Percentiles rank a stretch among this genome's conserved stretches.
These are phyloP conservation scores for Eucommia ulmoides DNA, from an alignment of 257 asterid species.

Conservation along the genomic window DNA sequence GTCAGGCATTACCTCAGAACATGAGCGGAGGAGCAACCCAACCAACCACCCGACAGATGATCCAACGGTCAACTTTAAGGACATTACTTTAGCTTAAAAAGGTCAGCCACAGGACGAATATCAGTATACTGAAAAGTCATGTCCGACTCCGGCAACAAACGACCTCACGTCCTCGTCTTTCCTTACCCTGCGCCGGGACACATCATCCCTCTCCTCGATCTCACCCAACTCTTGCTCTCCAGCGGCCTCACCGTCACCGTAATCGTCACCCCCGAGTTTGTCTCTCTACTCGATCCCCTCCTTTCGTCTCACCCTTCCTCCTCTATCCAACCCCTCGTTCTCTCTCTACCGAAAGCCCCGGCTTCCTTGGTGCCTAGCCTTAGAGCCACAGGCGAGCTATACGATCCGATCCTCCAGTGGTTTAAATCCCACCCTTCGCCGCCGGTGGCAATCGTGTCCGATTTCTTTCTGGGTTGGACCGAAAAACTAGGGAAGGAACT, in stretches of 20 bases:
- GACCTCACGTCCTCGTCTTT: slow-evolving; percentile 15
- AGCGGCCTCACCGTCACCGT: slow-evolving; percentile 12
- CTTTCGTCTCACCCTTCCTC: slow-evolving; percentile 7
- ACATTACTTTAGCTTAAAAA: too few relatives aligned
- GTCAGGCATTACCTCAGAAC: too few relatives aligned
- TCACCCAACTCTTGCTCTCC: slow-evolving; percentile 13
- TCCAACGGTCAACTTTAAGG: too few relatives aligned
- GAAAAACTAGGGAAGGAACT: slow-evolving; percentile 30
- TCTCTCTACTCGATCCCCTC: slow-evolving; percentile 16
- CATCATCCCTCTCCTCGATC: slow-evolving; percentile 18
- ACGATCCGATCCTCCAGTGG: slow-evolving; percentile 39
- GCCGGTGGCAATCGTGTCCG: slow-evolving; percentile 54
- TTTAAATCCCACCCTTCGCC: slow-evolving; percentile 49
- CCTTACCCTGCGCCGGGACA: slow-evolving; percentile 22
- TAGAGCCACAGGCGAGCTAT: slow-evolving; percentile 25
- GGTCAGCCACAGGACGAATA: too few relatives aligned
- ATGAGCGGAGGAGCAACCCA: too few relatives aligned
- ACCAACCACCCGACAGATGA: too few relatives aligned
- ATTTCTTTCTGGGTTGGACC: slow-evolving; percentile 70
- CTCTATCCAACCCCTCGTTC: slow-evolving; percentile 12
- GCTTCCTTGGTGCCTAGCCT: background rate
- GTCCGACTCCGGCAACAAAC: background rate
- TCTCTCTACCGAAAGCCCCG: slow-evolving; percentile 9
- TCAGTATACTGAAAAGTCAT: too few relatives aligned
- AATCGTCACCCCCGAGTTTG: slow-evolving; percentile 12